phyloP scores from a whole-genome alignment of 176 grass and related monocot species.

The Triticum urartu region DNA sequence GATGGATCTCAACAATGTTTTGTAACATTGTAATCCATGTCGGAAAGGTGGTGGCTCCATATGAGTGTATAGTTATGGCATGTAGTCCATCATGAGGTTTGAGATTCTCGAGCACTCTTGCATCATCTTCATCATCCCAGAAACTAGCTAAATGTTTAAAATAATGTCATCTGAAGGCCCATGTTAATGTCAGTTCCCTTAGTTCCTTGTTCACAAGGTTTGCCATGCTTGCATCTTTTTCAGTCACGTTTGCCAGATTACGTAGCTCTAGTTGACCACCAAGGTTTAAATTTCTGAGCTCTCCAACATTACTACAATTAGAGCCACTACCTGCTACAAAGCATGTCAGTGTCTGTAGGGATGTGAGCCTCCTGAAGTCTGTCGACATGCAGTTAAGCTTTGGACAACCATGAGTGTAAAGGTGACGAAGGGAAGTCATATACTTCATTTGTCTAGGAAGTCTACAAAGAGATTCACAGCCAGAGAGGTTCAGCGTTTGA shows the following conservation, averaged over 20 bases:
- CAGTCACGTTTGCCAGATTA: not conserved
- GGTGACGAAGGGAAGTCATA: no score
- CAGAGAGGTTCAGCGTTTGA: not conserved
- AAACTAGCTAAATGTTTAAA: no score
- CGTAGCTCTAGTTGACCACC: not conserved
- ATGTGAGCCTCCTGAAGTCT: not conserved
- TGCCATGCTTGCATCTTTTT: not conserved
- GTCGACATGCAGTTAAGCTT: not conserved
- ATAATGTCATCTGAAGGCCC: no score
- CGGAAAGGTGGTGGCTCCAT: not conserved
- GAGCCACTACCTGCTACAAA: not conserved
- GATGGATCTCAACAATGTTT: not conserved
- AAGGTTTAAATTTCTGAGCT: not conserved
- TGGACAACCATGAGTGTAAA: not conserved
- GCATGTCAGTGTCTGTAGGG: not conserved
- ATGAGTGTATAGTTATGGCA: not conserved
- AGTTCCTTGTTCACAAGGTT: not conserved
- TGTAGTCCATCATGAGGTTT: not conserved
- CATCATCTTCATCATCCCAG: accelerated
- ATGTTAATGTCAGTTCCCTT: not conserved
- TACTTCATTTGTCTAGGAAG: no score
- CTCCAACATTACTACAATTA: not conserved
- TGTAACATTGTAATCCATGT: not conserved
- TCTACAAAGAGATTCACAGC: not conserved
- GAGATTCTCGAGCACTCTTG: not conserved